phyloP scores from a whole-genome alignment of 2,329 filamentous ascomycete genomes.

The Alternaria panax region DNA sequence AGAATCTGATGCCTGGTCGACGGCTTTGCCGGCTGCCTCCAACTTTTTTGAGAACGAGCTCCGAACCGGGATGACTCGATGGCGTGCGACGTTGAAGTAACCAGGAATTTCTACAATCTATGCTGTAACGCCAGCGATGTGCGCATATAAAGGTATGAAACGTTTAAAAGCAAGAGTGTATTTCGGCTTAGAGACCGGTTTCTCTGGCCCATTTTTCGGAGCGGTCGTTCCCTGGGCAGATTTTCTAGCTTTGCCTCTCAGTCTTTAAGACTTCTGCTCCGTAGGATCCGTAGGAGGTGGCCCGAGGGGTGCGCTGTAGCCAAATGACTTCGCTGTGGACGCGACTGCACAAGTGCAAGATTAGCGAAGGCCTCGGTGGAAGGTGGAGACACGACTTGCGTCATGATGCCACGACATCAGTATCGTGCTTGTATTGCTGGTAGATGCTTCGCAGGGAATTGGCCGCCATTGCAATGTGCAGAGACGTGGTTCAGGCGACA shows the following conservation, averaged over 20 bases:
- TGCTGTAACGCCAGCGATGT: background rate
- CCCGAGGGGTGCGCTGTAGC: background rate
- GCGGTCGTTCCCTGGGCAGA: background rate
- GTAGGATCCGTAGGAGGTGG: background rate
- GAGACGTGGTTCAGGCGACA: too few relatives aligned
- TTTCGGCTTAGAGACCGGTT: background rate
- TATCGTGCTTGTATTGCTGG: background rate
- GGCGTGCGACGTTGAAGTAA: background rate
- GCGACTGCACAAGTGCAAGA: background rate
- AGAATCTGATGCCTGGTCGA: background rate
- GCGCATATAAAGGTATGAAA: background rate
- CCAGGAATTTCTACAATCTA: background rate
- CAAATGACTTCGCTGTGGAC: background rate
- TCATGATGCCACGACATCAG: background rate
- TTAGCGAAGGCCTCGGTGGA: background rate
- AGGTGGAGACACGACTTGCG: background rate
- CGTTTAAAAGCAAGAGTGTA: background rate
- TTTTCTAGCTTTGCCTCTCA: background rate
- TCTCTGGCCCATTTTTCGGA: background rate
- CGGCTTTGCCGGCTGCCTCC: background rate
- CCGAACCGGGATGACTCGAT: background rate
- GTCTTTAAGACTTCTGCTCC: background rate
- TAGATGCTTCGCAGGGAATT: background rate
- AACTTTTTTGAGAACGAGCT: background rate
- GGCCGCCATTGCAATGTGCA: background rate